Evolutionary conservation across 306 rosid species (phyloP), one percentile per base, ranked within the genome.

Genomic region (Rosa rugosa): DNA sequence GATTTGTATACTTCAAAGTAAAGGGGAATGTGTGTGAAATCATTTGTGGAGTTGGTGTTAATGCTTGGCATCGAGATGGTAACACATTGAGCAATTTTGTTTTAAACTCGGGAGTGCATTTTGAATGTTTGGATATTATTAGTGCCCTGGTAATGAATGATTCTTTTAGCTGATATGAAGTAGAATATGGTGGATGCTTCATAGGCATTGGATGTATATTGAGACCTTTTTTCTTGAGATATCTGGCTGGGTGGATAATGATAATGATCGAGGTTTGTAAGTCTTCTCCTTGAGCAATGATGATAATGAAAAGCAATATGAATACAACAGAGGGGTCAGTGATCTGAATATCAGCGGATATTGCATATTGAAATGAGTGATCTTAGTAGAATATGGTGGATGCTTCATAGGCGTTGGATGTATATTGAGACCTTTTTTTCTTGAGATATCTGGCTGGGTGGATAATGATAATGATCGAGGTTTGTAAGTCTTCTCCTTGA

Each of bases 291-390:
- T 46, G 5, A 47, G 16, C 53, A 47, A 47, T 47, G 16, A 13
- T 13, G 53, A 11, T 47, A 23, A 57, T 10, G 1, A 22, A 22
- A 57, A 22, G 16, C 63, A 57, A 57, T 57, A 57, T 57, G 31
- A 57, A 57, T 20, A 56, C 13, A 56, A 56, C 31, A n/a, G 22
- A 56, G 27, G 63, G 13, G 31, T 23, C 31, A 5, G 12, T n/a
- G 63, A 54, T 54, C 62, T 7, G 23, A 54, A 8, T 54, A 54
- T 54, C 25, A 54, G 25, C 23, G 20, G 1, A 56, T 56, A 57
- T 57, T n/a, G 62, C 62, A n/a, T 56, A 56, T 56, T 57, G 31
- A 22, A n/a, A n/a, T 57, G 63, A 57, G 63, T 56, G 63, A n/a
- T 57, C 16, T 57, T 5, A 62, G 40, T 62, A 62, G 20, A 13